Conservation (phyloP, 148 eudicot genomes). For the Pouteria glomerata region DNA sequence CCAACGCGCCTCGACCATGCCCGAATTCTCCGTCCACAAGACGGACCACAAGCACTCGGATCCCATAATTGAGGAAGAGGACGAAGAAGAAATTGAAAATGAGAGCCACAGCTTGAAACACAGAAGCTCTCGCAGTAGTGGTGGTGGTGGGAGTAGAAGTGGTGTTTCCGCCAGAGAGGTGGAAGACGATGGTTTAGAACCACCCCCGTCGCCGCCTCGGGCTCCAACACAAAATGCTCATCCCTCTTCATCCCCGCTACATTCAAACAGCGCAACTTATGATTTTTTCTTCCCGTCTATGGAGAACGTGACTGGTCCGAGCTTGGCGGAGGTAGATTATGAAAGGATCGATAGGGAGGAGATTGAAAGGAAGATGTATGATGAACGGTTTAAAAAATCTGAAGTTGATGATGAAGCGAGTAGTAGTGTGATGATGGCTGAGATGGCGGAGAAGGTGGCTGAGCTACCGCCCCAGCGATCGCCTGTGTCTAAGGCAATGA, state of each 20-base stretch:
- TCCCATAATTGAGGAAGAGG: slow-evolving; percentile 43
- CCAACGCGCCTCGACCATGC: slow-evolving; percentile 73
- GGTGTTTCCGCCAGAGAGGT: not conserved
- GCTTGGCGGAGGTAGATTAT: slow-evolving; percentile 53
- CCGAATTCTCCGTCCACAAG: slow-evolving; percentile 42
- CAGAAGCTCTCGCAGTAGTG: slow-evolving; percentile 9
- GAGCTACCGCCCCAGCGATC: slow-evolving; percentile 41
- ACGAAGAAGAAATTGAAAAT: slow-evolving; percentile 33
- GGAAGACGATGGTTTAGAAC: slow-evolving; percentile 13
- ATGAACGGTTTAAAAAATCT: slow-evolving; percentile 33
- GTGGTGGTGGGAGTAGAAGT: not conserved
- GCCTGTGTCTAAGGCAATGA: slow-evolving; percentile 25
- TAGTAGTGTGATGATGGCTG: slow-evolving; percentile 26
- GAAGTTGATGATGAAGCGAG: slow-evolving; percentile 10
- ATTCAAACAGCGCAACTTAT: slow-evolving; percentile 28
- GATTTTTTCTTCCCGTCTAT: slow-evolving; percentile 51
- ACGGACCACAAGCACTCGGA: slow-evolving; percentile 26
- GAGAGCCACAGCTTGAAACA: slow-evolving; percentile 30
- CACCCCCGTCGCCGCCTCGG: slow-evolving; percentile 32
- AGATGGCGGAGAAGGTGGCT: slow-evolving; percentile 19
- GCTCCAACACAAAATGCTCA: slow-evolving; percentile 18
- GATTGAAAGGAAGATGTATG: slow-evolving; percentile 37
- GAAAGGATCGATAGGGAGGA: slow-evolving; percentile 38
- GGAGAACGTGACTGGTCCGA: slow-evolving; percentile 60
- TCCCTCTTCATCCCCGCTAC: slow-evolving; percentile 31